Conservation (phyloP, 2,329 filamentous ascomycete species). For the Venturia aucupariae region DNA sequence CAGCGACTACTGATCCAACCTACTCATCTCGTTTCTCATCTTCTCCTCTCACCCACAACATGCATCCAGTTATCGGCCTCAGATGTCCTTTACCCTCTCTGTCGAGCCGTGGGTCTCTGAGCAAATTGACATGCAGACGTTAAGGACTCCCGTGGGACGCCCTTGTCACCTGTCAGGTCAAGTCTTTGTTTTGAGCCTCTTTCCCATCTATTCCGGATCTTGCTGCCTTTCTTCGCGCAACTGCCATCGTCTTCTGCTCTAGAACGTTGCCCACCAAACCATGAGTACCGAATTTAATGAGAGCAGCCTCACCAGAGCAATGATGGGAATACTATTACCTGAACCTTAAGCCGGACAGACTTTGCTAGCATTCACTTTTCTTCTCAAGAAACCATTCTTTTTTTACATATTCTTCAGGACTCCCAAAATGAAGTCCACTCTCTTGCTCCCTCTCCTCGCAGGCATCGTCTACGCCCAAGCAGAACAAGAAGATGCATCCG, state of each 20-base stretch:
- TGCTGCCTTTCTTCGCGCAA: background rate
- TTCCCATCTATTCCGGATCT: background rate
- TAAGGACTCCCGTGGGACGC: background rate
- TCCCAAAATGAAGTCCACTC: background rate
- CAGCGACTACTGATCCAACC: no score
- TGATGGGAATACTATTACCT: background rate
- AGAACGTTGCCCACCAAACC: background rate
- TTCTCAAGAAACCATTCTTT: background rate
- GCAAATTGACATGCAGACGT: background rate
- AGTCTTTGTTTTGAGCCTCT: background rate
- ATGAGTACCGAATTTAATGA: background rate
- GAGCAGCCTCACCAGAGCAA: background rate
- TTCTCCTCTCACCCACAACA: no score
- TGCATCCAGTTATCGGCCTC: no score
- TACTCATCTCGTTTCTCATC: no score
- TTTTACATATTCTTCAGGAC: background rate
- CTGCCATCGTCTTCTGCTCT: background rate
- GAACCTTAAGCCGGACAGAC: background rate
- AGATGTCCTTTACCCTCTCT: no score
- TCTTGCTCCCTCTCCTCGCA: background rate
- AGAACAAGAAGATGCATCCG: background rate
- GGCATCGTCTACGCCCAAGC: background rate
- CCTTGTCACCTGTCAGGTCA: background rate
- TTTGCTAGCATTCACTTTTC: background rate
- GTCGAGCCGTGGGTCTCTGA: background rate